Base-by-base conservation (phyloP, 768 basidiomycete genomes). In the Lactifluus volemus region DNA sequence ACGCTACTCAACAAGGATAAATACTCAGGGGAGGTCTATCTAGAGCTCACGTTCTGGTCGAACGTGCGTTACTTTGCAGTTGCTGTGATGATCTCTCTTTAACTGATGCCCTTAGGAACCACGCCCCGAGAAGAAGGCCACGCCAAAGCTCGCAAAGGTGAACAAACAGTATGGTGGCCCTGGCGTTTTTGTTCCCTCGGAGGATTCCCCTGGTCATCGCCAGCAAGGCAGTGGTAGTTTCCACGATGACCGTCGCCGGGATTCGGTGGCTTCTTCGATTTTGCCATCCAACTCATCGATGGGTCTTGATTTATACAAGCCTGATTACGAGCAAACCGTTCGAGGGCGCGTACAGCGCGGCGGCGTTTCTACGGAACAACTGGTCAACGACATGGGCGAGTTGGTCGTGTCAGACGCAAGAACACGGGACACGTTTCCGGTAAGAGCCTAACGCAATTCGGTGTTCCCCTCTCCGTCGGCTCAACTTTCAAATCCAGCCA, bases 41-140 rank as follows among this genome's bases (percentile, higher is more conserved):
- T 98, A 21, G 97, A 99, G 71, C 73, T 98, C 68, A 99, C 97
- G 0, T 98, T 96, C 75, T 99, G 91, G 85, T 94, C 94, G 10
- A 92, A 92, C 70, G 91, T 92, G 63, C 59, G 87, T 79, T 32
- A 36, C 63, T 50, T 58, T 25, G 15, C 49, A n/a, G 17, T 25
- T 47, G n/a, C 25, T 19, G 15, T 53, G 8, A 36, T 29, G 30
- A 45, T 44, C 39, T 12, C 34, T 50, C 47, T 32, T 56, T 55
- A 41, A 61, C 39, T 55, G 55, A 60, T 11, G 45, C 38, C 51
- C 19, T 38, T 65, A 92, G 90, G 90, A 87, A 73, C 84, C 86
- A 39, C 78, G 86, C 5, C 91, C 89, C n/a, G 82, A 82, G 66
- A 90, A 88, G 73, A 88, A 83, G 65, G 63, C 72, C 12, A 70